Evolutionary conservation across 352 stramenopile species (phyloP), one percentile per base, ranked within the genome.

Genomic region (Thalassiosira hispida): DNA sequence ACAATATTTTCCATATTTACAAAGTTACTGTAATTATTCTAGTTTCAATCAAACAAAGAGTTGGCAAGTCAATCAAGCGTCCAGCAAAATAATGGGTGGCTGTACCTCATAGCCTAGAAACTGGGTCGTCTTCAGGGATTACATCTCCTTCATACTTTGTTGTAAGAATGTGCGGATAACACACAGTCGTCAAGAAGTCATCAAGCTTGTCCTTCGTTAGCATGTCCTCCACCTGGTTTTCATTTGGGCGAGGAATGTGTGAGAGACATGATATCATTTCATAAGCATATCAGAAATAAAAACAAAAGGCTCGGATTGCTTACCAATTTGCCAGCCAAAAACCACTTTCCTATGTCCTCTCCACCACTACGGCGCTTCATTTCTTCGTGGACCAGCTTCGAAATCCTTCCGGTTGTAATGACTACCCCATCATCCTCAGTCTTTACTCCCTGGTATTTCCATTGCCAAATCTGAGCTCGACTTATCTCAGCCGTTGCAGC

Each of bases 401-500:
- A 74, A 75, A 93, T 88, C 29, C 88, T 78, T 27, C 81, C 55
- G 4, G 77, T 29, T 1, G 86, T 86, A 56, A 93, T 90, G 1
- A 76, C 47, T 18, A 85, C 42, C 18, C 77, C 73, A 66, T 93
- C 81, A 79, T 93, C 88, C 55, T 86, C 65, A 1, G 86, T 93
- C 40, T 73, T 62, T 11, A 88, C 74, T 35, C 78, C 78, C 55
- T 92, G 84, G 18, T 81, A 53, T 35, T 81, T 87, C 95, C 95
- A 98, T 84, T 97, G 94, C 96, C 95, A 98, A 74, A 98, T 96
- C 75, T 98, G 96, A 14, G 94, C 95, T 57, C 96, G 92, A 61
- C 93, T 97, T 66, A 98, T 98, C 83, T 98, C 96, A 27, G 96
- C 96, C 51, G 96, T 98, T 23, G 96, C 96, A 14, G 96, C 96